Conservation (phyloP, 2,329 filamentous ascomycete genomes). For the Ophiostoma angusticollis region DNA sequence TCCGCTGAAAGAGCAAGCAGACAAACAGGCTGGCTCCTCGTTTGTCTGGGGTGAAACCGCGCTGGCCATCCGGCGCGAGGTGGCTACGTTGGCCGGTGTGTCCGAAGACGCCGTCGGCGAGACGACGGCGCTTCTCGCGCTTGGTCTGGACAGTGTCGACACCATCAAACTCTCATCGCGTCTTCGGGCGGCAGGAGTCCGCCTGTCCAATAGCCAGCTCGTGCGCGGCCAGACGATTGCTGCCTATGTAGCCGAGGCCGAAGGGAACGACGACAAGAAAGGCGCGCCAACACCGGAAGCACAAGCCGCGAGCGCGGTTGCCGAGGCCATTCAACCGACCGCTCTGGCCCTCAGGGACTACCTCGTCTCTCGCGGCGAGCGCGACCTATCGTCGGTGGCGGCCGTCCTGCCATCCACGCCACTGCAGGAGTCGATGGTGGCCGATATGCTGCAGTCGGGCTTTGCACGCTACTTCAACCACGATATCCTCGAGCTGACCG, state of each 20-base stretch:
- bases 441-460: conserved; percentile 64
- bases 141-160: conserved; percentile 88
- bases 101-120: conserved; percentile 38
- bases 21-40: not conserved
- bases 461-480: conserved; percentile 77
- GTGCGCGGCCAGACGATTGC: conserved; percentile 59
- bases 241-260: conserved; percentile 31
- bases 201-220: conserved; percentile 60
- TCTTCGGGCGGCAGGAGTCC: conserved; percentile 47
- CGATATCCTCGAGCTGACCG: conserved; percentile 53
- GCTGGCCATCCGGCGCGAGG: conserved; percentile 40
- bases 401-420: conserved; percentile 62
- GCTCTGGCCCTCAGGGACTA: conserved; percentile 24
- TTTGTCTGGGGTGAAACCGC: conserved; percentile 51
- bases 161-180: conserved; percentile 70
- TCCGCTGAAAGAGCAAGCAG: too few species aligned
- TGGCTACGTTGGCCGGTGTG: conserved; percentile 49
- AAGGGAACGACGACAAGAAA: not conserved
- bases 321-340: not conserved
- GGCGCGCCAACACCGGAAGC: not conserved
- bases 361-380: conserved; percentile 22
- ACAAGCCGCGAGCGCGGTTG: not conserved
- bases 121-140: conserved; percentile 57
- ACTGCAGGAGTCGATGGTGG: conserved; percentile 76
- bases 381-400: conserved; percentile 33